A percentile compares a stretch with the other conserved stretches of the same genome.
phyloP scores from a whole-genome alignment of 2,329 filamentous ascomycete species.

The Cercospora zeina region DNA sequence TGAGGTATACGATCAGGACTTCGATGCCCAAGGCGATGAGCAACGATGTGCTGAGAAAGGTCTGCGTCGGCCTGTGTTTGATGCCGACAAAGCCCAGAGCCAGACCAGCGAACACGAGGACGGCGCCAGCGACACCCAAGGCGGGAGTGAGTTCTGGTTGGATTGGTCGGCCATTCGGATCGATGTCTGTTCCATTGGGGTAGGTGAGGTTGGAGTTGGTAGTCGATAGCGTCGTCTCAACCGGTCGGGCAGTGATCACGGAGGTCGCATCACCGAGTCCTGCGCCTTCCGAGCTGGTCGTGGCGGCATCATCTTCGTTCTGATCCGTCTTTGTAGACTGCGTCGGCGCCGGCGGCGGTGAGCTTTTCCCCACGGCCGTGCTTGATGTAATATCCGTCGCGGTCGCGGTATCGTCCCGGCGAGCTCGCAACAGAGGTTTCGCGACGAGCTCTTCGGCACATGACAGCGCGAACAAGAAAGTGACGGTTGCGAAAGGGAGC shows the following conservation, averaged over 20 bases:
- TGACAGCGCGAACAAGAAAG: slow-evolving; percentile 14
- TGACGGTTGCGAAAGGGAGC: slow-evolving; percentile 6
- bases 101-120: slow-evolving; percentile 72
- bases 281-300: neutral
- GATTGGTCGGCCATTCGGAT: slow-evolving; percentile 60
- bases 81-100: slow-evolving; percentile 76
- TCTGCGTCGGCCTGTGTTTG: slow-evolving; percentile 73
- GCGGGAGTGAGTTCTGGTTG: slow-evolving; percentile 75
- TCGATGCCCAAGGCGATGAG: slow-evolving; percentile 71
- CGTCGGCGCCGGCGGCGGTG: slow-evolving; percentile 8
- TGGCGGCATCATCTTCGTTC: slow-evolving; percentile 9
- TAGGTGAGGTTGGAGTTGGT: slow-evolving; percentile 16
- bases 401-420: slow-evolving; percentile 14
- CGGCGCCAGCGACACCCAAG: slow-evolving; percentile 72
- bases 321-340: slow-evolving; percentile 2
- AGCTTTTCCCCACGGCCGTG: slow-evolving; percentile 12
- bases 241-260: slow-evolving; percentile 17
- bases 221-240: slow-evolving; percentile 13
- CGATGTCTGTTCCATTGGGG: slow-evolving; percentile 7
- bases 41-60: slow-evolving; percentile 77
- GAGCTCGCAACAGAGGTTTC: slow-evolving; percentile 10
- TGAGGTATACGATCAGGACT: slow-evolving; percentile 83
- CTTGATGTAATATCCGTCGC: slow-evolving; percentile 10
- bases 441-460: slow-evolving; percentile 16
- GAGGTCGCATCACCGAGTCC: slow-evolving; percentile 21